A percentile compares a stretch with the other conserved stretches of the same genome.
These are phyloP conservation scores for Hymenoscyphus fraxineus DNA, from an alignment of 2,329 filamentous ascomycete species.

Conservation along the genomic window DNA sequence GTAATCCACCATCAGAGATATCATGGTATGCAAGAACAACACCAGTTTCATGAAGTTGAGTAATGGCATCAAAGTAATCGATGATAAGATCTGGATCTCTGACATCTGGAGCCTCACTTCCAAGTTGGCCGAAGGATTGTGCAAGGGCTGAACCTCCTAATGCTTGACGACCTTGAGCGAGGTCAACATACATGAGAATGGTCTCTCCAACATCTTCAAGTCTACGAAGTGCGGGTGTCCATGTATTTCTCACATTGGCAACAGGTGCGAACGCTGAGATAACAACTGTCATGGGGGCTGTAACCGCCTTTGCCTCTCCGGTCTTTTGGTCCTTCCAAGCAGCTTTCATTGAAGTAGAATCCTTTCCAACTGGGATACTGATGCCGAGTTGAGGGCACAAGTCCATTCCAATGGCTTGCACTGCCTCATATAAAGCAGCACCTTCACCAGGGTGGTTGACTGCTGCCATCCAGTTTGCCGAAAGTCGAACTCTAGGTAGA, in stretches of 20 bases:
- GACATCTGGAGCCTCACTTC: constrained; percentile 81
- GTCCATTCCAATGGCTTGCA: constrained; percentile 88
- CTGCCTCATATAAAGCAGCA: constrained; percentile 87
- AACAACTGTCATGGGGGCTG: constrained; percentile 83
- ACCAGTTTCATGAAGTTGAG: constrained; percentile 60
- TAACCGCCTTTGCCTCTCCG: constrained; percentile 75
- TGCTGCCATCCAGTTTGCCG: constrained; percentile 99
- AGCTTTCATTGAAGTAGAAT: constrained; percentile 98
- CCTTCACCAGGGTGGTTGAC: constrained; percentile 89
- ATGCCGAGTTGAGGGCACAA: constrained; percentile 87
- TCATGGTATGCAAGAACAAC: constrained; percentile 93
- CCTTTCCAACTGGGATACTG: constrained; percentile 94
- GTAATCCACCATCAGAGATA: constrained; percentile 84
- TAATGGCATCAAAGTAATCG: constrained; percentile 87
- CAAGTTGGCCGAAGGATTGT: constrained; percentile 83
- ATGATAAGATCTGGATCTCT: constrained; percentile 75
- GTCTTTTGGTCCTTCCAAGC: constrained; percentile 75
- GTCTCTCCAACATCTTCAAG: constrained; percentile 86
- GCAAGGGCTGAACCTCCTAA: constrained; percentile 89
- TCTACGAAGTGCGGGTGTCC: constrained; percentile 85
- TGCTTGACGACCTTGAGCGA: constrained; percentile 74
- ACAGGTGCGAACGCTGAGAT: constrained; percentile 89
- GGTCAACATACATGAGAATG: constrained; percentile 84
- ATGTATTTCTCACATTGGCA: constrained; percentile 77
- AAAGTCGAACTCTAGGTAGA: constrained; percentile 77